Base-by-base conservation (phyloP, 306 rosid species). In the Boehmeria nivea region DNA sequence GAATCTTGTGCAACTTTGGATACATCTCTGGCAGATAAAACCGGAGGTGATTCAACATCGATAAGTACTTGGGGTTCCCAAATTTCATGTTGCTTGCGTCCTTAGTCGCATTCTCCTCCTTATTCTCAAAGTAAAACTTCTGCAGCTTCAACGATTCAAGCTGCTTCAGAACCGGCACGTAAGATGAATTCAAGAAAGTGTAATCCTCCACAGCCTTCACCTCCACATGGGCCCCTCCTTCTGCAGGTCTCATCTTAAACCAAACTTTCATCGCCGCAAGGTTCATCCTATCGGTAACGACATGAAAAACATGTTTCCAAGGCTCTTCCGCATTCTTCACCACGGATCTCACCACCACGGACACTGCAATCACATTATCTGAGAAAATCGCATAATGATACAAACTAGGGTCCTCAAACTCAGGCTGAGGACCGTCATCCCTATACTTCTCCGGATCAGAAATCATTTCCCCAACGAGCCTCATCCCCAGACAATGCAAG, bases 201-300 rank as follows among this genome's bases (percentile, higher is more conserved):
- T 63, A 87, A 49, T 87, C 95, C 59, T 83, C 96, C n/a, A 87
- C 74, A 0, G 95, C 86, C 79, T 87, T 93, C 60, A 93, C 67
- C 75, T 93, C 99, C 59, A 93, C 67, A 72, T 77, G 76, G 0
- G 96, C 95, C 51, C 89, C 95, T 16, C 87, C 82, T 63, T 83
- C 94, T 42, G 79, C 67, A 0, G 96, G 96, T 78, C 99, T 81
- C 93, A 93, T 93, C 79, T 83, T 87, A 67, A 93, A 93, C 99
- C 99, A 93, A 47, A 93, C 96, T 76, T 87, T 93, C 96, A 85
- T 93, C 19, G 99, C 96, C 14, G 87, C 99, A 73, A 93, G 82
- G 76, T 87, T 84, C 99, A 93, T 93, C 83, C 86, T 81, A 62
- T 87, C 93, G 0, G 99, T 81, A 63, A 93, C 96, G 11, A 93